Base-by-base conservation (phyloP, 345 rosid species). In the Leavenworthia alabamica region DNA sequence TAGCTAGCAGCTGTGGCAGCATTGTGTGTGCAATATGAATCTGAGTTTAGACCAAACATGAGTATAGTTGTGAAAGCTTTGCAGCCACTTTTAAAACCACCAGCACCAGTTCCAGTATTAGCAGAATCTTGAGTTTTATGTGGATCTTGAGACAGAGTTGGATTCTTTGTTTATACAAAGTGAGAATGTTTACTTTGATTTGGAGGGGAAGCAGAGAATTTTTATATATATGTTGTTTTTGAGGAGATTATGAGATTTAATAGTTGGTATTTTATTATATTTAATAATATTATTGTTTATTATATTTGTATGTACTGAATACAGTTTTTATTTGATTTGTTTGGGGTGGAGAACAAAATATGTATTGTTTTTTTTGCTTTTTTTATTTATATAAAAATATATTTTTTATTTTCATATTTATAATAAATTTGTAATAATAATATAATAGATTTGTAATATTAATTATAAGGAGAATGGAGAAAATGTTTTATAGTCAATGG, bases 1-100 rank as follows among this genome's bases (percentile, higher is more conserved):
- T 81, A 90, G 96, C 76, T 88, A 84, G 97, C 97, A 55, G 91
- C 94, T 0, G 94, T 90, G 12, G 94, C 94, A 55, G 96, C 91
- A 32, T 71, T 90, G 71, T 86, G 94, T 33, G 89, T 90, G 77
- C 94, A 90, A 74, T 87, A 81, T 22, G 97, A 90, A 61, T 84
- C 97, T 23, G 97, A 85, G 74, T 90, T 90, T 67, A 81, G 93
- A 70, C 97, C 91, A 3, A 88, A 88, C 73, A 85, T 85, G 94
- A 90, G 97, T 77, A 88, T 86, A 15, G 97, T 86, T 16, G 94
- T 90, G 23, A 90, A 88, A 80, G 94, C 94, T 45, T 79, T 90
- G 32, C 89, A 84, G 67, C 97, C 96, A 12, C 77, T 90, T 51
- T 62, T 82, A 52, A 81, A 85, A 75, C 83, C 89, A 23, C 89